Evolutionary conservation across 1,284 basidiomycete species (phyloP).

Genomic region (Cryptococcus sp.): DNA sequence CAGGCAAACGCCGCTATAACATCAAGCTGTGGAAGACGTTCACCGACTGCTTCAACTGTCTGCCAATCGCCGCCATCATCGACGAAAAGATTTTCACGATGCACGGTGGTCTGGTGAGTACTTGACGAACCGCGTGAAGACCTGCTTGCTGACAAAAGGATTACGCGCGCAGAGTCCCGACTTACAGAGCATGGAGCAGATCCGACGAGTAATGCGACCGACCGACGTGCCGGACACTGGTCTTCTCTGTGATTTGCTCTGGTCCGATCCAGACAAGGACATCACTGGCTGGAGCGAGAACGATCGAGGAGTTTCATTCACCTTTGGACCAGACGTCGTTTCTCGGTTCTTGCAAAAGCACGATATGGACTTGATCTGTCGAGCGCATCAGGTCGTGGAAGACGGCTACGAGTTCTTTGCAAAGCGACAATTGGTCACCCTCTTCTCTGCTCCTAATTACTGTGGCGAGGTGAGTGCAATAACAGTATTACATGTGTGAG

Average conservation of each 20-base stretch:
- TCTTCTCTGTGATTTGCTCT: conserved; percentile 91
- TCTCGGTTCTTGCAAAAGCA: conserved; percentile 98
- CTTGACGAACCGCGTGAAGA: not conserved
- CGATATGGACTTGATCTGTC: conserved; percentile 98
- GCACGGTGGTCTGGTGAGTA: conserved; percentile 53
- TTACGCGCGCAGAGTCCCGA: conserved; percentile 79
- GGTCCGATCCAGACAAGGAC: conserved; percentile 99
- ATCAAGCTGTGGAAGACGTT: conserved; percentile 69
- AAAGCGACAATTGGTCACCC: conserved; percentile 92
- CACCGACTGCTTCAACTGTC: conserved; percentile 66
- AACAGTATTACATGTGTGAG: not conserved
- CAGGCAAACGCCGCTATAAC: conserved; percentile 64
- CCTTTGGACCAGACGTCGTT: conserved; percentile 94
- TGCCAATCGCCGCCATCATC: conserved; percentile 66
- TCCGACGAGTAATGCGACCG: conserved; percentile 97
- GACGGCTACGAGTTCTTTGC: conserved; percentile 99
- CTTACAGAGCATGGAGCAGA: conserved; percentile 99
- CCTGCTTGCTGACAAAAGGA: conserved; percentile 64
- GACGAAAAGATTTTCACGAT: conserved; percentile 65
- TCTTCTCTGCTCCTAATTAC: conserved; percentile 98
- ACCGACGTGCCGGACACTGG: conserved; percentile 99
- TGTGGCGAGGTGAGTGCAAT: conserved; percentile 68
- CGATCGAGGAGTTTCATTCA: conserved; percentile 87
- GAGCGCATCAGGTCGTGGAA: conserved; percentile 98
- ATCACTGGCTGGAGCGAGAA: conserved; percentile 99